These are phyloP conservation scores for Proliferodiscus dingleyae DNA, from an alignment of 2,329 filamentous ascomycete species.

Conservation along the genomic window DNA sequence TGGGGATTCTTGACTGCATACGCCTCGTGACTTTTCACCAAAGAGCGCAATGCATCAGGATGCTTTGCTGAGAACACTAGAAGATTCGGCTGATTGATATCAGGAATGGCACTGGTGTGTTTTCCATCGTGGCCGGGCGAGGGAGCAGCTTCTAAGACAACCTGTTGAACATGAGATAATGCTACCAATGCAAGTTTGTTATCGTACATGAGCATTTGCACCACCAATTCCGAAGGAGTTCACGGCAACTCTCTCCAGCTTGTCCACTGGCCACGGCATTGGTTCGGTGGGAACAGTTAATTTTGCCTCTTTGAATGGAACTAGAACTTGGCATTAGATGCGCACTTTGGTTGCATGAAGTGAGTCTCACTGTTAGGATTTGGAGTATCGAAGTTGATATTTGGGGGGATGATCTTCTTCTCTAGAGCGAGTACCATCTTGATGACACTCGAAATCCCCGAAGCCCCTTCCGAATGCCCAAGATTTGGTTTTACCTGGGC, in stretches of 20 bases:
- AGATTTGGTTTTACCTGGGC: conserved; percentile 33
- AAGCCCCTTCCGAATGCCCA: conserved; percentile 31
- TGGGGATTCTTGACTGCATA: not conserved
- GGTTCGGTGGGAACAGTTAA: conserved; percentile 23
- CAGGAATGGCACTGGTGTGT: not conserved
- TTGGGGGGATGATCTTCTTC: conserved; percentile 36
- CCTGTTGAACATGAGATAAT: not conserved
- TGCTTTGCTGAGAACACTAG: not conserved
- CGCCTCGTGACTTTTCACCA: not conserved
- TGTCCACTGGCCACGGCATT: conserved; percentile 6
- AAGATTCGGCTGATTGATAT: not conserved
- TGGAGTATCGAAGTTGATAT: conserved; percentile 34
- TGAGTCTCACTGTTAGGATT: conserved; percentile 24
- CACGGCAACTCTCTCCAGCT: conserved; percentile 42
- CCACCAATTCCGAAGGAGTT: conserved; percentile 24
- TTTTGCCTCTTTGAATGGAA: conserved; percentile 31
- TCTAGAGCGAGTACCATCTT: conserved; percentile 37
- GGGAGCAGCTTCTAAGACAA: not conserved
- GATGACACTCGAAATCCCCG: conserved; percentile 33
- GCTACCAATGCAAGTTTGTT: not conserved
- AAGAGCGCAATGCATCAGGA: not conserved
- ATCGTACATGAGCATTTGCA: conserved; percentile 28
- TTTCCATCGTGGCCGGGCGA: not conserved
- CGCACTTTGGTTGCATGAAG: not conserved
- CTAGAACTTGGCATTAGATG: conserved; percentile 1